Percentiles rank a stretch among this genome's conserved stretches.
Conservation (phyloP, 2,329 filamentous ascomycete species). For the Akanthomyces dipterigenus region DNA sequence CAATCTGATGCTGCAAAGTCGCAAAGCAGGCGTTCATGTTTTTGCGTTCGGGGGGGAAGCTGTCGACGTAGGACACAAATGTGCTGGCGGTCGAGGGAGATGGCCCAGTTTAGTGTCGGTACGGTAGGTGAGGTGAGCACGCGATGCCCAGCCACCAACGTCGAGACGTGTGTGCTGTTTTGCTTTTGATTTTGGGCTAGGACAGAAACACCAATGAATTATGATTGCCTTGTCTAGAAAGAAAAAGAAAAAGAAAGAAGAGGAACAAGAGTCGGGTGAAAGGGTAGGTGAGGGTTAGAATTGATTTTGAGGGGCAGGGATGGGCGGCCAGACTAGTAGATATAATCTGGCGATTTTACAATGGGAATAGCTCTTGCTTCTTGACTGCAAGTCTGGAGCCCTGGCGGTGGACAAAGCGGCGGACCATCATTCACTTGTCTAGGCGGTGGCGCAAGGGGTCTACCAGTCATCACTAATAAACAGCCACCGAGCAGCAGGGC, state of each 20-base stretch:
- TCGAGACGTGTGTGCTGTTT: background rate
- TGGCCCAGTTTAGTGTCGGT: background rate
- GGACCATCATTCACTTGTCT: background rate
- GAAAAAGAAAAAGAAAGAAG: background rate
- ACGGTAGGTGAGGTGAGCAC: slow-evolving; percentile 9
- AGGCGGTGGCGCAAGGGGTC: background rate
- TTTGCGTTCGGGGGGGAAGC: background rate
- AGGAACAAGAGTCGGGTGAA: background rate
- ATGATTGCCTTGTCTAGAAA: background rate
- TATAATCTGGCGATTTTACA: background rate
- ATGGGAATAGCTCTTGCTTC: background rate
- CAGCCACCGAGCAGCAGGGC: background rate
- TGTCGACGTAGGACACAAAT: background rate
- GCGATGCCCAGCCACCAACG: slow-evolving; percentile 1
- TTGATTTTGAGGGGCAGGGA: background rate
- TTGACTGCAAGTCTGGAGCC: background rate
- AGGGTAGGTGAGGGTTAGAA: background rate
- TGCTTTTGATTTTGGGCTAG: background rate
- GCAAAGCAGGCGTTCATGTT: slow-evolving; percentile 12
- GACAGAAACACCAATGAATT: background rate
- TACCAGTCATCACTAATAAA: background rate
- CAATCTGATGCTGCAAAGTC: background rate
- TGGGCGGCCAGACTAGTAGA: background rate
- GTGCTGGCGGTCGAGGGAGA: background rate
- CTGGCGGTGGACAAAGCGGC: background rate